Percentiles rank a stretch among this genome's conserved stretches.
Evolutionary conservation across 2,329 filamentous ascomycete genomes (phyloP).

Genomic region (Coleophoma crateriformis): DNA sequence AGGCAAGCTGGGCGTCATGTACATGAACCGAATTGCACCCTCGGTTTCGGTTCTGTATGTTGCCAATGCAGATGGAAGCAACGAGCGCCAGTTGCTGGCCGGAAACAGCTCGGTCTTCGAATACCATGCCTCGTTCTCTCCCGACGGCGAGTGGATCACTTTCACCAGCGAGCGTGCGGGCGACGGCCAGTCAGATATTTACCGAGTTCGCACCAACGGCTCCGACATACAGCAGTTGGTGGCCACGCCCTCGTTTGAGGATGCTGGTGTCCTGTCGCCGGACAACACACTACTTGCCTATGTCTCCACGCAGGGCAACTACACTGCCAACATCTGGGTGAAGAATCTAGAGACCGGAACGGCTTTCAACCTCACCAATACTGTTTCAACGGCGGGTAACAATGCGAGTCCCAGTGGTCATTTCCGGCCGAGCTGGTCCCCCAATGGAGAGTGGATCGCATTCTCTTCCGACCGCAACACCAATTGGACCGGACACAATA

Average conservation of each 20-base stretch:
- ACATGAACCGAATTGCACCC: conserved; percentile 33
- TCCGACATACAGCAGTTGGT: conserved; percentile 28
- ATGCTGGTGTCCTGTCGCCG: conserved; percentile 30
- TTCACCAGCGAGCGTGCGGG: conserved; percentile 34
- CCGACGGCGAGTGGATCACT: conserved; percentile 32
- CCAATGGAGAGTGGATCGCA: conserved; percentile 33
- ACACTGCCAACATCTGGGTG: conserved; percentile 34
- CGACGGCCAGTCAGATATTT: conserved; percentile 35
- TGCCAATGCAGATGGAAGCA: conserved; percentile 32
- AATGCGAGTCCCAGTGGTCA: conserved; percentile 26
- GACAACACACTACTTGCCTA: conserved; percentile 32
- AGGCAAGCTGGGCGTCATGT: conserved; percentile 11
- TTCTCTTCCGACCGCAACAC: conserved; percentile 37
- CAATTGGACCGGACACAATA: conserved; percentile 33
- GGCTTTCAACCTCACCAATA: conserved; percentile 31
- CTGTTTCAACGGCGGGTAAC: conserved; percentile 14
- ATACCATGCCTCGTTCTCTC: conserved; percentile 33
- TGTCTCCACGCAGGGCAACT: conserved; percentile 31
- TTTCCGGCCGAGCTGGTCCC: conserved; percentile 34
- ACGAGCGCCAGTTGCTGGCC: conserved; percentile 28
- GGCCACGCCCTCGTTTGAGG: conserved; percentile 30
- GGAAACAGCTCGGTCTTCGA: conserved; percentile 25
- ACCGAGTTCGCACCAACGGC: conserved; percentile 30
- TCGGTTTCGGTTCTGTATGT: conserved; percentile 22
- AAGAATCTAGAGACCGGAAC: conserved; percentile 29